Evolutionary conservation across 2,329 filamentous ascomycete species (phyloP).

Genomic region (Fusarium vanettenii): DNA sequence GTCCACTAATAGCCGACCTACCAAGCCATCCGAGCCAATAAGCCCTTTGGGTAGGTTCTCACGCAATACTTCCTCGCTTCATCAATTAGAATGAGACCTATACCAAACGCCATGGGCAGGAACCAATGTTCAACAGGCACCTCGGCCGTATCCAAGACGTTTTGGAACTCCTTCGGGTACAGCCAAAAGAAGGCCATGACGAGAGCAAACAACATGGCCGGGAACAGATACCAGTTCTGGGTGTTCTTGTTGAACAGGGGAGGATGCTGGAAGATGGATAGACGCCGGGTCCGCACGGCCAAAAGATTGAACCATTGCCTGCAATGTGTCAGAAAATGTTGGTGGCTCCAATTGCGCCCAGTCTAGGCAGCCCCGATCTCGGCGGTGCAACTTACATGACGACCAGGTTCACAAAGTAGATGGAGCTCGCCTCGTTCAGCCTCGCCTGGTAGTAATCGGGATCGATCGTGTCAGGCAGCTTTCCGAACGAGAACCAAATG

Average conservation of each 20-base stretch:
- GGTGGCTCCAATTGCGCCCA: neutral
- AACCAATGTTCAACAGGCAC: constrained; percentile 83
- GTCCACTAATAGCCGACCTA: constrained; percentile 1
- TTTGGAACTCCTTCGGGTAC: constrained; percentile 75
- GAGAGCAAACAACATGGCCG: constrained; percentile 76
- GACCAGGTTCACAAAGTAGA: constrained; percentile 85
- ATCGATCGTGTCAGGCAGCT: constrained; percentile 60
- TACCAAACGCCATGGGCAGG: constrained; percentile 77
- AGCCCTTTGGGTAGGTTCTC: constrained; percentile 18
- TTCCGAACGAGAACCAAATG: constrained; percentile 77
- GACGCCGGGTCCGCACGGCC: constrained; percentile 72
- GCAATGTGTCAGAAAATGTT: constrained; percentile 19
- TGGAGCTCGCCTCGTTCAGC: constrained; percentile 74
- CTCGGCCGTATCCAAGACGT: constrained; percentile 67
- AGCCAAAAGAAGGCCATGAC: constrained; percentile 76
- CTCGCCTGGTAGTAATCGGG: constrained; percentile 65
- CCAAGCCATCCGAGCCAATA: constrained; percentile 20
- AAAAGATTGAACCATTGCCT: constrained; percentile 80
- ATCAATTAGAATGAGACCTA: constrained; percentile 22
- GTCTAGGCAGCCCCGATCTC: constrained; percentile 13
- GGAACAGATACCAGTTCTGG: constrained; percentile 76
- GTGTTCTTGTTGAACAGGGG: constrained; percentile 73
- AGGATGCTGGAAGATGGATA: constrained; percentile 78
- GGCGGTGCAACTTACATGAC: constrained; percentile 65
- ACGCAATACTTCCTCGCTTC: constrained; percentile 29